Evolutionary conservation across 1,139 yeast genomes (phyloP), one percentile per base, ranked within the genome.

Genomic region (Candida sanyaensis): DNA sequence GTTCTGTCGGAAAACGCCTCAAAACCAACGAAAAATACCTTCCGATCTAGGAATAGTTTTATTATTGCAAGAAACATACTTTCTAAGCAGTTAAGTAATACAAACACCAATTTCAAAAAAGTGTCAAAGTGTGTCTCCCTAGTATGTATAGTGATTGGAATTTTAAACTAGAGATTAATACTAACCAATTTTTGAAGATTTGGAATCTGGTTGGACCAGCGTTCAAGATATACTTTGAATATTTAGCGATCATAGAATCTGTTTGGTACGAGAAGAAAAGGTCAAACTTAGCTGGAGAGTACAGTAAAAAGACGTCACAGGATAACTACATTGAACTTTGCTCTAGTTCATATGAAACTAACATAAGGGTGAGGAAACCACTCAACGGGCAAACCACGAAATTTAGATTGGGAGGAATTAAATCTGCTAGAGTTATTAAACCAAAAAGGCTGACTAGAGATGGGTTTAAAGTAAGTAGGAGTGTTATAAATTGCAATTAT

Each of bases 21-120:
- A 4, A 33, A 34, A 10, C 28, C 27, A 12, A 12, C 11, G 7
- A 37, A 28, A 36, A 36, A 24, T 12, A 39, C 43, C 9, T 46
- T 46, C 45, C 48, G 65, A n/a, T 52, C 64, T 4, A 52, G 66
- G 44, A 63, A 62, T 42, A 54, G 54, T 40, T 62, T 57, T 40
- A 58, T 62, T 4, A 56, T 59, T 23, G 65, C 64, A 10, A 47
- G 66, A 47, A 53, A 55, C 45, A 40, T 55, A 17, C 39, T 62
- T 24, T 50, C 59, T 21, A 53, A 49, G 23, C 40, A 55, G 37
- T 43, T 52, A 12, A 54, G 50, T 43, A 49, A 38, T 26, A 40
- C 47, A 29, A 42, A 46, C 10, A 45, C 38, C 38, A 46, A 52
- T 41, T 52, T 50, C 28, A 51, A 48, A 12, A 48, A 47, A 2